Evolutionary conservation across 2,329 filamentous ascomycete genomes (phyloP).

Genomic region (Aspergillus latus): DNA sequence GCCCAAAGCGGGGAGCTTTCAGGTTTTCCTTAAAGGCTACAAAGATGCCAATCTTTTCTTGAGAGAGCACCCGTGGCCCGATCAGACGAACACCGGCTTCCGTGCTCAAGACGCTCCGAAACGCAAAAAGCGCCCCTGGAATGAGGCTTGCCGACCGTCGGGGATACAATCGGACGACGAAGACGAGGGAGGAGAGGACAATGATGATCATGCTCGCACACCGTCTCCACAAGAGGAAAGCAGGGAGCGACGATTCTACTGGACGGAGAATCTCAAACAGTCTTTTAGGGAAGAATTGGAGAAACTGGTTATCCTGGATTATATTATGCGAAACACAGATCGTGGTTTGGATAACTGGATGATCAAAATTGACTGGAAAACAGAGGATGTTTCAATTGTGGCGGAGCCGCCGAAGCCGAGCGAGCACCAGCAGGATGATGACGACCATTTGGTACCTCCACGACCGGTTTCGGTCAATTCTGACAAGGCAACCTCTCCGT

Average conservation of each 20-base stretch:
- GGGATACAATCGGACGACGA: constrained; percentile 61
- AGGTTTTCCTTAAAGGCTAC: constrained; percentile 94
- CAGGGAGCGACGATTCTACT: constrained; percentile 62
- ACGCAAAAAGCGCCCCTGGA: constrained; percentile 72
- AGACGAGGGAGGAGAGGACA: constrained; percentile 57
- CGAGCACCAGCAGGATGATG: constrained; percentile 47
- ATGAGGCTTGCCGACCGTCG: constrained; percentile 74
- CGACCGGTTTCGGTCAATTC: constrained; percentile 61
- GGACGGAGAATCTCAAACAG: constrained; percentile 86
- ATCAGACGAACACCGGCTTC: constrained; percentile 72
- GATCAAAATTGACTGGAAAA: constrained; percentile 90
- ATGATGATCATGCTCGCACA: constrained; percentile 39
- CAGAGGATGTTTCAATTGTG: constrained; percentile 77
- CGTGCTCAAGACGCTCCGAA: constrained; percentile 66
- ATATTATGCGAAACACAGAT: constrained; percentile 99
- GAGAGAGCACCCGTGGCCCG: constrained; percentile 93
- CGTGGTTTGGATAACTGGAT: constrained; percentile 98
- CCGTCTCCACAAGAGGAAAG: constrained; percentile 49
- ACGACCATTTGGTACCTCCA: constrained; percentile 51
- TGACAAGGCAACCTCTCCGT: constrained; percentile 39
- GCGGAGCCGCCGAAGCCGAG: constrained; percentile 76
- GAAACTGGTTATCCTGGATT: constrained; percentile 95
- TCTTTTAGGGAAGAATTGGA: constrained; percentile 93
- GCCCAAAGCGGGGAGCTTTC: constrained; percentile 90
- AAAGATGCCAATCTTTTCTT: constrained; percentile 96